Conservation (phyloP, 2,329 filamentous ascomycete species). For the Epichloe typhina region DNA sequence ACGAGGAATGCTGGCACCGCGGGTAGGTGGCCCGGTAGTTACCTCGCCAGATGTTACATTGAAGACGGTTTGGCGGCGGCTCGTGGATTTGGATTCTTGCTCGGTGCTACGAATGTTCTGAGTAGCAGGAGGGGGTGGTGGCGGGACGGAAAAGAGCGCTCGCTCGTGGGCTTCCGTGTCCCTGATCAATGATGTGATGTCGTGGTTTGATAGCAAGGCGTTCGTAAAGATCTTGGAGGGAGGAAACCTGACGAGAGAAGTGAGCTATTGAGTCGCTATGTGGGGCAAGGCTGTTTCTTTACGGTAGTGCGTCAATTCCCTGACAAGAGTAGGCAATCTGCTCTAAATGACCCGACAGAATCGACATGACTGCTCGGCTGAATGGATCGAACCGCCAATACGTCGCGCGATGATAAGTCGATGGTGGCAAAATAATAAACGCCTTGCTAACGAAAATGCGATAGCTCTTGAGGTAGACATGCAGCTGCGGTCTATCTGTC, state of each 20-base stretch:
- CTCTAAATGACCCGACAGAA: slow-evolving; percentile 58
- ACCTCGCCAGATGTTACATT: slow-evolving; percentile 51
- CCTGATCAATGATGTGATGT: slow-evolving; percentile 88
- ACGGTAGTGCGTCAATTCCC: slow-evolving; percentile 65
- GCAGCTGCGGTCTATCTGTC: no score
- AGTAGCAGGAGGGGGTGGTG: slow-evolving; percentile 46
- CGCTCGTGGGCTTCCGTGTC: slow-evolving; percentile 92
- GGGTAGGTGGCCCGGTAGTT: slow-evolving; percentile 39
- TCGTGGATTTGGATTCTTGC: slow-evolving; percentile 23
- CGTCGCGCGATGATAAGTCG: background rate
- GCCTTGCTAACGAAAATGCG: background rate
- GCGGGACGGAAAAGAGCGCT: slow-evolving; percentile 84
- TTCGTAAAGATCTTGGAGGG: slow-evolving; percentile 92
- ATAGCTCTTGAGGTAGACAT: background rate
- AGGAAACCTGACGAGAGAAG: slow-evolving; percentile 51
- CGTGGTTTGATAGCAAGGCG: slow-evolving; percentile 72
- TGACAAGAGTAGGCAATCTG: slow-evolving; percentile 66
- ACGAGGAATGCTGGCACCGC: slow-evolving; percentile 37
- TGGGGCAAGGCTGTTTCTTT: slow-evolving; percentile 5
- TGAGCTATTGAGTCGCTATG: background rate
- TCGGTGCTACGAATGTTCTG: slow-evolving; percentile 23
- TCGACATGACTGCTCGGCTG: slow-evolving; percentile 41
- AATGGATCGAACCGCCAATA: background rate
- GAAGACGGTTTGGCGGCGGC: slow-evolving; percentile 50
- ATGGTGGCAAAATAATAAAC: background rate